Evolutionary conservation across 495 filamentous ascomycete species (phyloP), one percentile per base, ranked within the genome.

Genomic region (Glarea lozoyensis): DNA sequence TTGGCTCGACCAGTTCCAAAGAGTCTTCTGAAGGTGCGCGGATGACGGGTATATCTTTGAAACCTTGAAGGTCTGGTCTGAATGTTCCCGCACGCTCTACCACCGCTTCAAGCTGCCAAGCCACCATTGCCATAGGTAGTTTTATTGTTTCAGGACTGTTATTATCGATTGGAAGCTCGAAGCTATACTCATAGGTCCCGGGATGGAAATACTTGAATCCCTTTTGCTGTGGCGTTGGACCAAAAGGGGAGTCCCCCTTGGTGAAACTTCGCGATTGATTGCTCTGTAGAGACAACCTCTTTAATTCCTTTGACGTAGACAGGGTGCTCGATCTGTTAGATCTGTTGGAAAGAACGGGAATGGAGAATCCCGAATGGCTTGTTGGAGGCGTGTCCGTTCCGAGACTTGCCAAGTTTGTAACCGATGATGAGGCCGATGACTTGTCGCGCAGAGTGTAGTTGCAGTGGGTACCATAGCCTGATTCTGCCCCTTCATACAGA

Each of bases 31-130:
- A 80, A 0, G 92, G 92, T 1, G 90, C 81, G 12, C 92, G 81
- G 20, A 98, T 84, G 33, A 98, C 75, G 3, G 74, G 76, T 9
- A 98, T 79, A 58, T 97, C 93, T 60, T 86, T 83, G 11, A 66
- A 73, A 15, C 92, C 92, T 25, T 86, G 69, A 2, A 98, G 74
- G 50, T 94, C 97, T 17, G 88, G 77, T 48, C 89, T 84, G 65
- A 98, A 97, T 3, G 90, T 84, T 2, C 93, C 93, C 2, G 89
- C 78, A 42, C 92, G 79, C 63, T 95, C 90, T 6, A 97, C 81
- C 21, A 76, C 74, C 1, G 86, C 85, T 54, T 98, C 88, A 32
- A 98, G 64, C 50, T 93, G 82, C 67, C 94, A 98, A 44, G 78
- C 81, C 1, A 98, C 89, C 17, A 71, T 84, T 5, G 89, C 92